phyloP scores from a whole-genome alignment of 2,329 filamentous ascomycete genomes.

The Apiospora arundinis region DNA sequence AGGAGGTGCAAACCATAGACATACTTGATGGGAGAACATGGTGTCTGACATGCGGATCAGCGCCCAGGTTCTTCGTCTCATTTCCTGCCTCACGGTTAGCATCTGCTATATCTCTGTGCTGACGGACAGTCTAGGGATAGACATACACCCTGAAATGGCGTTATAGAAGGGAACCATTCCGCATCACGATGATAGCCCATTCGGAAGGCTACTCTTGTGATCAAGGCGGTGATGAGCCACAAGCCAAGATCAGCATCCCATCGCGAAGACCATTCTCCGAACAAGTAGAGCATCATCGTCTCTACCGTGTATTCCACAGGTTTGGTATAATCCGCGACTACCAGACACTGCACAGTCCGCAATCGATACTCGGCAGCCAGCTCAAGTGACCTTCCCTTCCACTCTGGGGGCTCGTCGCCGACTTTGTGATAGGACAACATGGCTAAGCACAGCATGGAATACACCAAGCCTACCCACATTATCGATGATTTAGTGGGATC shows the following conservation, averaged over 20 bases:
- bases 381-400: slow-evolving; percentile 69
- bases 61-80: slow-evolving; percentile 72
- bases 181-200: slow-evolving; percentile 83
- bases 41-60: slow-evolving; percentile 76
- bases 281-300: slow-evolving; percentile 76
- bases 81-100: slow-evolving; percentile 58
- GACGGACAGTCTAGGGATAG: not conserved
- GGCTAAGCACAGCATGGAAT: slow-evolving; percentile 77
- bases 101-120: not conserved
- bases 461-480: slow-evolving; percentile 81
- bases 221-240: slow-evolving; percentile 62
- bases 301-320: slow-evolving; percentile 79
- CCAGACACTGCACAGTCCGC: slow-evolving; percentile 78
- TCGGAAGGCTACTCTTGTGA: slow-evolving; percentile 65
- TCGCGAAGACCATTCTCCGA: slow-evolving; percentile 75
- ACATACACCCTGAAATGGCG: slow-evolving; percentile 73
- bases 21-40: slow-evolving; percentile 66
- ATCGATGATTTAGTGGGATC: slow-evolving; percentile 74
- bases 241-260: slow-evolving; percentile 76
- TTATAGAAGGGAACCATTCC: slow-evolving; percentile 73
- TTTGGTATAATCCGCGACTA: slow-evolving; percentile 78
- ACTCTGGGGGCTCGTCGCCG: slow-evolving; percentile 80
- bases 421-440: slow-evolving; percentile 81
- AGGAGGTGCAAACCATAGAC: slow-evolving; percentile 63
- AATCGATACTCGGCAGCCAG: slow-evolving; percentile 69